Evolutionary conservation across 129 eudicot genomes (phyloP).

Genomic region (Tanacetum coccineum): DNA sequence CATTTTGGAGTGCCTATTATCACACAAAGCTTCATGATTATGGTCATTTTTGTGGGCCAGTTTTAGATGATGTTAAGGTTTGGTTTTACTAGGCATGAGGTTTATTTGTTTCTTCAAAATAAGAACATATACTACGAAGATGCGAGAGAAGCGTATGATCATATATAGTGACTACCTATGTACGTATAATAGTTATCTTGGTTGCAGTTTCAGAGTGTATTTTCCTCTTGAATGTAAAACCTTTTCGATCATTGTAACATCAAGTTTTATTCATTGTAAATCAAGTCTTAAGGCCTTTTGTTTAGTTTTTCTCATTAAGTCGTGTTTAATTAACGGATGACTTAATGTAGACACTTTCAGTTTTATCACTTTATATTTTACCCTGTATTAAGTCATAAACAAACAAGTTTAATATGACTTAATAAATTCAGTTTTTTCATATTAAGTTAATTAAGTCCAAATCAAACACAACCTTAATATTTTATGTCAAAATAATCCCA

Average conservation of each 20-base stretch:
- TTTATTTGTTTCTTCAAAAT: not conserved
- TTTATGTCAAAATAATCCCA: too few relatives aligned
- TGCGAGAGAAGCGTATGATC: not conserved
- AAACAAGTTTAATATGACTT: too few relatives aligned
- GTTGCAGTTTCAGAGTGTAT: constrained; percentile 5
- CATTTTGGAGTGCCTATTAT: constrained; percentile 50
- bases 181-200: not conserved
- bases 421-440: too few relatives aligned
- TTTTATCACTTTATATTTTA: too few relatives aligned
- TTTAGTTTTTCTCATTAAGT: too few relatives aligned
- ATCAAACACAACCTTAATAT: too few relatives aligned
- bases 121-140: not conserved
- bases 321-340: too few relatives aligned
- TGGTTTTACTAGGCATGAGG: constrained; percentile 26
- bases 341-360: too few relatives aligned
- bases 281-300: too few relatives aligned
- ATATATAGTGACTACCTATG: not conserved
- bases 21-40: constrained; percentile 44
- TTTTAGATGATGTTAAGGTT: constrained; percentile 52
- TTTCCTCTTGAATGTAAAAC: not conserved
- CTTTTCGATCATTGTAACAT: not conserved
- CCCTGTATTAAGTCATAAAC: too few relatives aligned
- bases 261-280: not conserved
- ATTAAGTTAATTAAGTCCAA: too few relatives aligned
- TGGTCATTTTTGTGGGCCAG: constrained; percentile 54